Conservation (phyloP, 2,329 filamentous ascomycete species). For the Paraconiothyrium brasiliense region DNA sequence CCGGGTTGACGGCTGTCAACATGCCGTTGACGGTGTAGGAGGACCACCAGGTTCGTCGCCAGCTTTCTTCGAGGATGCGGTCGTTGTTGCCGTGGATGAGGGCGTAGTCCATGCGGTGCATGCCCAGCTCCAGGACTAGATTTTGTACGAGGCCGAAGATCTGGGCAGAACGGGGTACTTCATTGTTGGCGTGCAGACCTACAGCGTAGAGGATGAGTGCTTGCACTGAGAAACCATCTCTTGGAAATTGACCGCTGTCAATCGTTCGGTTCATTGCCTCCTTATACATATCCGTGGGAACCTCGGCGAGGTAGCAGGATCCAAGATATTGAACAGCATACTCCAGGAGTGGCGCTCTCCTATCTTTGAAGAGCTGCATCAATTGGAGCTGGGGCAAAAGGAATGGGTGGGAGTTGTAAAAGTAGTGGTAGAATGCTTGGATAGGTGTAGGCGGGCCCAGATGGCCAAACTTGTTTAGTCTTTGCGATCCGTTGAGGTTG, state of each 20-base stretch:
- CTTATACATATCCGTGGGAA: conserved; percentile 57
- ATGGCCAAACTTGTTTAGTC: conserved; percentile 40
- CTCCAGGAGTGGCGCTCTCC: conserved; percentile 55
- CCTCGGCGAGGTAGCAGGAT: conserved; percentile 61
- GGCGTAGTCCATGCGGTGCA: conserved; percentile 77
- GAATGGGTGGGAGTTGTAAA: conserved; percentile 65
- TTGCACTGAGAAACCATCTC: conserved; percentile 71
- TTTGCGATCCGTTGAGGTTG: conserved; percentile 45
- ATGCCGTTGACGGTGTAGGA: conserved; percentile 84
- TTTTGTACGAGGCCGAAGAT: conserved; percentile 74
- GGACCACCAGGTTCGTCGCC: conserved; percentile 92
- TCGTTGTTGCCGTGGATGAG: conserved; percentile 69
- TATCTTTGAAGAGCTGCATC: conserved; percentile 53
- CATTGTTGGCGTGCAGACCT: conserved; percentile 78
- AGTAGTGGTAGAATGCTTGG: conserved; percentile 58
- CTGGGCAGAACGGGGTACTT: conserved; percentile 73
- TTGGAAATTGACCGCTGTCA: conserved; percentile 40
- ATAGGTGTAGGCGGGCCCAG: conserved; percentile 41
- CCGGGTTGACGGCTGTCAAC: conserved; percentile 80
- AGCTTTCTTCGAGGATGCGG: conserved; percentile 79
- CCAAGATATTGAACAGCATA: conserved; percentile 67
- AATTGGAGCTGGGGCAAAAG: conserved; percentile 59
- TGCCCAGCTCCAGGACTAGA: conserved; percentile 77
- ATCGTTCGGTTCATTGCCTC: conserved; percentile 46
- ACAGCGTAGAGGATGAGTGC: conserved; percentile 80